Evolutionary conservation across 2,329 filamentous ascomycete genomes (phyloP), one percentile per base, ranked within the genome.

Genomic region (Ampelomyces quisqualis): DNA sequence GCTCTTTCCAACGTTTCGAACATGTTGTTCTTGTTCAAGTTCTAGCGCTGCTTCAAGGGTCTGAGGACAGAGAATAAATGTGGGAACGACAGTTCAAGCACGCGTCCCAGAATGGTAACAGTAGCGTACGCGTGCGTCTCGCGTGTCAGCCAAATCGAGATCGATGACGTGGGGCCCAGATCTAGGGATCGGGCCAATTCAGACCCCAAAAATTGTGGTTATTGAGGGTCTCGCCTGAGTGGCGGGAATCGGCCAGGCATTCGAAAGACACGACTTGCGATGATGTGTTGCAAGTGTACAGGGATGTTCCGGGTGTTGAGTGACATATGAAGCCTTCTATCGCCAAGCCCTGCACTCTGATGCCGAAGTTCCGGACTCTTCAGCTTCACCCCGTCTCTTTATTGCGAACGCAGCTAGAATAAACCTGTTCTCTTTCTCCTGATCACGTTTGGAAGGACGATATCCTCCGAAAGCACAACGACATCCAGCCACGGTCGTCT

Each of bases 1-100:
- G 29, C 13, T n/a, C 38, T 34, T 3, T 47, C 17, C 30, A 50
- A 43, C 7, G 36, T 28, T 30, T 39, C 32, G n/a, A 22, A 33
- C 32, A 29, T 31, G 5, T 10, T 35, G 20, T 17, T 4, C 2
- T 9, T 18, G 7, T 19, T 13, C 22, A 14, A 18, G 23, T 13
- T 15, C 6, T 17, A 26, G 15, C 6, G 14, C 33, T 18, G 33
- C 15, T 15, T 5, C 14, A 7, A 10, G 13, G 21, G n/a, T 7
- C 2, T 19, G 23, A 15, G 15, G 22, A 19, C 18, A 4, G 13
- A n/a, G 10, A 24, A 11, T 5, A 34, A 19, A 21, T 18, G 14
- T 11, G 21, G 14, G 14, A 26, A 9, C 2, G 11, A 35, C 22
- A 19, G 30, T 20, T 32, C 18, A 17, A 18, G 29, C 3, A 2